phyloP scores from a whole-genome alignment of 352 stramenopile genomes.

The Globisporangium echinulatum region DNA sequence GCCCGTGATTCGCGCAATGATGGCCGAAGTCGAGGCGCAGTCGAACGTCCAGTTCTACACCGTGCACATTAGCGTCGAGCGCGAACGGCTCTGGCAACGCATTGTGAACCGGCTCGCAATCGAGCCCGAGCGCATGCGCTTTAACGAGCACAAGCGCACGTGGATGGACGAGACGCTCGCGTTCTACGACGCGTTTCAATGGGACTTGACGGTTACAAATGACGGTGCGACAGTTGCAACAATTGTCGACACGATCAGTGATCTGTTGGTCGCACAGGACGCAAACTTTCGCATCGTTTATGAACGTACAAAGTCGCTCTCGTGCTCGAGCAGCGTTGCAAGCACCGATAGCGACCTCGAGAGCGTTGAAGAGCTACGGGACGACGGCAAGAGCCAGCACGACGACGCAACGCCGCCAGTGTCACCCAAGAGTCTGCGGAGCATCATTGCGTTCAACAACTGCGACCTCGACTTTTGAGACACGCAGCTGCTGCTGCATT shows the following conservation, averaged over 20 bases:
- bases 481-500: too few species aligned
- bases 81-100: constrained; percentile 68
- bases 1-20: constrained; percentile 76
- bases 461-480: constrained; percentile 25
- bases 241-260: constrained; percentile 52
- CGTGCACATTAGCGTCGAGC: constrained; percentile 73
- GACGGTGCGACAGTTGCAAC: constrained; percentile 41
- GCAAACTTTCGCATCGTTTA: constrained; percentile 61
- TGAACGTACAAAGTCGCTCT: constrained; percentile 41
- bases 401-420: not conserved
- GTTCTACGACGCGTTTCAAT: constrained; percentile 76
- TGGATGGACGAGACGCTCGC: constrained; percentile 82
- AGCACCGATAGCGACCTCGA: constrained; percentile 76
- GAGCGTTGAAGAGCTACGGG: constrained; percentile 28
- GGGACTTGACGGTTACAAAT: constrained; percentile 73
- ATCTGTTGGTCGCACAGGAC: constrained; percentile 39
- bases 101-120: constrained; percentile 52
- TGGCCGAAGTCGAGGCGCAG: constrained; percentile 70
- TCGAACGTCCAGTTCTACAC: constrained; percentile 81
- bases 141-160: constrained; percentile 77
- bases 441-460: constrained; percentile 78
- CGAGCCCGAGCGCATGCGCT: constrained; percentile 69
- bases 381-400: not conserved
- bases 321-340: constrained; percentile 37
- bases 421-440: constrained; percentile 17